A percentile compares a stretch with the other conserved stretches of the same genome.
phyloP scores from a whole-genome alignment of 1,284 basidiomycete species.

The Apiotrichum brassicae region DNA sequence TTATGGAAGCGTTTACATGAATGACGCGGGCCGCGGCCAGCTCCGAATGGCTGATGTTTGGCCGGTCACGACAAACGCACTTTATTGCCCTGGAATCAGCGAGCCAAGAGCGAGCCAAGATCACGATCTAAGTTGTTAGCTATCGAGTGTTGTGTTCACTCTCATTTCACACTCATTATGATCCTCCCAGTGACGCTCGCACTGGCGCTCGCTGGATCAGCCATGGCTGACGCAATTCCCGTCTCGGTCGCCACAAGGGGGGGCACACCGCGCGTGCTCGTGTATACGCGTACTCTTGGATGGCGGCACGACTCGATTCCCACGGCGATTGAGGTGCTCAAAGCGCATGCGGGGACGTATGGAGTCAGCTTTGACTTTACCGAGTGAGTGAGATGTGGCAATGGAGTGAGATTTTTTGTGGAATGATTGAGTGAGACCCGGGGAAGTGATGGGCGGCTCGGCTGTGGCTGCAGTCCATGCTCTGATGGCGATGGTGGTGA shows the following conservation, averaged over 20 bases:
- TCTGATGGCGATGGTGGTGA: too few species aligned
- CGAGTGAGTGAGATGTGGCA: slow-evolving; percentile 50
- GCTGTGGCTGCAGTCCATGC: too few species aligned
- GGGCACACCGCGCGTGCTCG: slow-evolving; percentile 28
- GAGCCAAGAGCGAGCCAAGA: too few species aligned
- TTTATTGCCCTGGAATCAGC: too few species aligned
- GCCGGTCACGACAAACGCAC: too few species aligned
- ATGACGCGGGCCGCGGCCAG: too few species aligned
- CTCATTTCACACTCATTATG: too few species aligned
- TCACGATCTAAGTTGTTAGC: too few species aligned
- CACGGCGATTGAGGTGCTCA: slow-evolving; percentile 58
- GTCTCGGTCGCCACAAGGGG: not conserved
- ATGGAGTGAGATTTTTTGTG: too few species aligned
- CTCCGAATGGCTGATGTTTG: too few species aligned
- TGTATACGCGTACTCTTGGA: slow-evolving; percentile 37
- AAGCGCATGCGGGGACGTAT: slow-evolving; percentile 28
- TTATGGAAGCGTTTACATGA: too few species aligned
- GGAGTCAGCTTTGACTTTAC: slow-evolving; percentile 59
- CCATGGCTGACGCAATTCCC: not conserved
- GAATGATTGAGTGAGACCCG: not conserved
- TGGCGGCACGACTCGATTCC: slow-evolving; percentile 71
- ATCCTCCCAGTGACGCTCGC: too few species aligned
- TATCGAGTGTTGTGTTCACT: slow-evolving; percentile 49
- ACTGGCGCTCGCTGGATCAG: slow-evolving; percentile 44
- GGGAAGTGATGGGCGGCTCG: not conserved